Percentiles rank a stretch among this genome's conserved stretches.
Evolutionary conservation across 371 early-diverging fungal species (phyloP).

Genomic region (Rhizopus delemar): DNA sequence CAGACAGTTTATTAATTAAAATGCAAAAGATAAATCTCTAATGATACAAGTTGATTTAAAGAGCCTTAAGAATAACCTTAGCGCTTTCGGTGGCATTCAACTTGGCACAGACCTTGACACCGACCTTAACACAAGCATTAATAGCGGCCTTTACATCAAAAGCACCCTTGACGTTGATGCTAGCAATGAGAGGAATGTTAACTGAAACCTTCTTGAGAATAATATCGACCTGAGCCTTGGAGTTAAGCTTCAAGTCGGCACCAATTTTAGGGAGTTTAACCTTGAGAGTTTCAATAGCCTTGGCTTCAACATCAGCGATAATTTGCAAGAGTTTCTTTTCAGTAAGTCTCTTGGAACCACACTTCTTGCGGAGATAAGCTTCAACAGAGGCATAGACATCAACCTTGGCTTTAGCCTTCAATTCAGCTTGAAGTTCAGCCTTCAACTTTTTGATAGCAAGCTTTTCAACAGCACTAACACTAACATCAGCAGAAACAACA

Average conservation of each 20-base stretch:
- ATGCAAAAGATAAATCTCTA: background rate
- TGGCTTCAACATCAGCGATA: conserved; percentile 26
- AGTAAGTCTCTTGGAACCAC: conserved; percentile 10
- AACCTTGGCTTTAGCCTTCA: conserved; percentile 23
- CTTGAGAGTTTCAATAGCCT: conserved; percentile 23
- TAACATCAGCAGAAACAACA: conserved; percentile 15
- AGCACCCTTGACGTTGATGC: conserved; percentile 9
- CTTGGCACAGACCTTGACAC: conserved; percentile 16
- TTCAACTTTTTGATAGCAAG: conserved; percentile 30
- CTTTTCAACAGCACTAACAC: conserved; percentile 22
- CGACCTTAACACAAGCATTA: conserved; percentile 7
- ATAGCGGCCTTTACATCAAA: conserved; percentile 8
- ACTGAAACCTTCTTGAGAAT: conserved; percentile 25
- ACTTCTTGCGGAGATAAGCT: conserved; percentile 18
- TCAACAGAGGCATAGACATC: conserved; percentile 25
- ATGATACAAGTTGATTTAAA: background rate
- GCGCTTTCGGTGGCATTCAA: conserved; percentile 16
- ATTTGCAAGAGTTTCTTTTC: conserved; percentile 25
- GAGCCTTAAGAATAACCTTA: conserved; percentile 9
- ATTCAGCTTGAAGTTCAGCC: conserved; percentile 9
- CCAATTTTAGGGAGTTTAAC: conserved; percentile 29
- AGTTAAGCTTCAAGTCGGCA: conserved; percentile 13
- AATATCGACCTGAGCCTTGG: conserved; percentile 21
- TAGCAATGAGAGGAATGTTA: conserved; percentile 19
- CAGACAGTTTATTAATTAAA: too few species aligned